These are phyloP conservation scores for Pythium oligandrum DNA, from an alignment of 352 stramenopile species.

Conservation along the genomic window DNA sequence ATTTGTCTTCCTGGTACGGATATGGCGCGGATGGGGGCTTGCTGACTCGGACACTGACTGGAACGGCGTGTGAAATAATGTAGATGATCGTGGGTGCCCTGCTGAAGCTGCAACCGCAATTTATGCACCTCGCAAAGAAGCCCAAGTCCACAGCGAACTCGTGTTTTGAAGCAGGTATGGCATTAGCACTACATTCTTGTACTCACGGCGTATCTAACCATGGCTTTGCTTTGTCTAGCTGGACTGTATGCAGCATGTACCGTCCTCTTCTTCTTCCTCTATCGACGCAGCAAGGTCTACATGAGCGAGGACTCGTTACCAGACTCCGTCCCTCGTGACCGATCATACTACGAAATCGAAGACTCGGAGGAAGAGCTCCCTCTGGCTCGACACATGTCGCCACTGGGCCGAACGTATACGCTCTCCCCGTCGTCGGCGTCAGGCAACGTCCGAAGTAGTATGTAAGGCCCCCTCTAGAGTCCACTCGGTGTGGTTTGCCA, in stretches of 20 bases:
- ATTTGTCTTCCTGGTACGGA: slow-evolving; percentile 69
- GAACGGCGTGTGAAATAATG: slow-evolving; percentile 3
- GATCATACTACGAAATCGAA: slow-evolving; percentile 53
- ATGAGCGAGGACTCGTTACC: slow-evolving; percentile 38
- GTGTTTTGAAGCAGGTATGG: slow-evolving; percentile 73
- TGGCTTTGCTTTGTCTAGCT: slow-evolving; percentile 18
- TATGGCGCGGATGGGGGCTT: not conserved
- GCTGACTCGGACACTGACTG: not conserved
- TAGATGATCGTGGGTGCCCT: slow-evolving; percentile 65
- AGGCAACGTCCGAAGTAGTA: not conserved
- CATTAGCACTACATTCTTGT: not conserved
- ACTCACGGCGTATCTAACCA: slow-evolving; percentile 1
- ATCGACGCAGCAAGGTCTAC: slow-evolving; percentile 46
- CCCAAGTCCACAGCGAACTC: slow-evolving; percentile 65
- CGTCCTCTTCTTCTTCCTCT: slow-evolving; percentile 47
- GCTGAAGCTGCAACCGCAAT: slow-evolving; percentile 72
- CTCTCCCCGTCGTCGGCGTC: slow-evolving; percentile 11
- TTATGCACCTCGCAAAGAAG: slow-evolving; percentile 66
- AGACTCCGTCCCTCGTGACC: slow-evolving; percentile 37
- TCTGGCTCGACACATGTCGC: slow-evolving; percentile 64
- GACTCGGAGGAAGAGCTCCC: slow-evolving; percentile 72
- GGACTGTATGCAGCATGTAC: slow-evolving; percentile 50
- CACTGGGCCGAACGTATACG: slow-evolving; percentile 25
- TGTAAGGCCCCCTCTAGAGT: not conserved
- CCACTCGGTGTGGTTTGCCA: slow-evolving; percentile 10